Conservation (phyloP, 1,284 basidiomycete species). For the Gastroboletus turbinatus region DNA sequence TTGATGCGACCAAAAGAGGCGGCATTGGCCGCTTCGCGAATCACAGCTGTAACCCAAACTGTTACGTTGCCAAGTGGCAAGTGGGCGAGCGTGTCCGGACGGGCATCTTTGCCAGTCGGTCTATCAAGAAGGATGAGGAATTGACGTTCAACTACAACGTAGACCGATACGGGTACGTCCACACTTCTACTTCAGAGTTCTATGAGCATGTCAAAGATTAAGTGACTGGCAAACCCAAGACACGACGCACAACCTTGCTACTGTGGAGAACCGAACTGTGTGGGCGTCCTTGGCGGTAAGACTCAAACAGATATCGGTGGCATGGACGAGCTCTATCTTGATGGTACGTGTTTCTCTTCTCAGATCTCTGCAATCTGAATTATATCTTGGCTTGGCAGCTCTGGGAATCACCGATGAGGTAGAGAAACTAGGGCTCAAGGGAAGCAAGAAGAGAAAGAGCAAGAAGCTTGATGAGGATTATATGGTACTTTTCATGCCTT, state of each 20-base stretch:
- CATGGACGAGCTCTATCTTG: constrained; percentile 94
- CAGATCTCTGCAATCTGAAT: not conserved
- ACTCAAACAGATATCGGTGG: constrained; percentile 95
- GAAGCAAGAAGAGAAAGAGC: constrained; percentile 87
- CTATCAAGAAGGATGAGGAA: constrained; percentile 85
- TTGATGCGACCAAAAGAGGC: constrained; percentile 97
- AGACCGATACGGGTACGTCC: constrained; percentile 91
- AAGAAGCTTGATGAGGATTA: constrained; percentile 95
- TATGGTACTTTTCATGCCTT: constrained; percentile 48
- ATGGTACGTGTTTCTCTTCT: constrained; percentile 56
- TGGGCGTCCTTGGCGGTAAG: constrained; percentile 96
- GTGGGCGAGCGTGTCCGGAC: constrained; percentile 90
- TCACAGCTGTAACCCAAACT: constrained; percentile 98
- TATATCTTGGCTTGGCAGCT: constrained; percentile 47
- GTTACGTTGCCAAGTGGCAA: constrained; percentile 99
- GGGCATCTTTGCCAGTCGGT: constrained; percentile 95
- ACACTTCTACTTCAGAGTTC: not conserved
- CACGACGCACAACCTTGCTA: constrained; percentile 96
- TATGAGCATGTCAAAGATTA: not conserved
- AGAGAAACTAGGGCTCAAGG: constrained; percentile 78
- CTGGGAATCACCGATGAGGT: constrained; percentile 94
- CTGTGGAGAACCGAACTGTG: constrained; percentile 95
- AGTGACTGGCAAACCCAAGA: constrained; percentile 40
- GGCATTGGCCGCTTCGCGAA: constrained; percentile 97
- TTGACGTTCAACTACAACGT: constrained; percentile 99